Conservation (phyloP, 2,329 filamentous ascomycete genomes). For the Magnaporthales sp. region DNA sequence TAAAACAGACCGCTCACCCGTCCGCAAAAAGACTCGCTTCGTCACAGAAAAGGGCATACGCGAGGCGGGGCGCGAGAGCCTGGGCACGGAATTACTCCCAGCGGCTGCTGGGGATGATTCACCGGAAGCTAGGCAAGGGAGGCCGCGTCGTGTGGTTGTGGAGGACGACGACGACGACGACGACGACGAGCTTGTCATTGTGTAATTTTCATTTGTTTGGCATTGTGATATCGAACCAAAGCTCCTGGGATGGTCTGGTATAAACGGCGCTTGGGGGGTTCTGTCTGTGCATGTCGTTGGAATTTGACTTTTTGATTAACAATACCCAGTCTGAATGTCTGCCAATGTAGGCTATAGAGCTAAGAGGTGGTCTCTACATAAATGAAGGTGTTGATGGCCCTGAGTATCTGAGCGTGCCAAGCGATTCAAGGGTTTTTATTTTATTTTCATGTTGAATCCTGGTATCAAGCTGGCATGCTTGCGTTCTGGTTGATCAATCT, state of each 20-base stretch:
- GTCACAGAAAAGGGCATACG: slow-evolving; percentile 69
- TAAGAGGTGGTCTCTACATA: background rate
- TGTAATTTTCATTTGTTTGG: slow-evolving; percentile 16
- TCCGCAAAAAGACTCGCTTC: slow-evolving; percentile 69
- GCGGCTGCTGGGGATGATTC: slow-evolving; percentile 1
- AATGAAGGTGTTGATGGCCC: background rate
- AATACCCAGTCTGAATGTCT: background rate
- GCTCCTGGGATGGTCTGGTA: background rate
- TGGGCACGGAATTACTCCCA: slow-evolving; percentile 41
- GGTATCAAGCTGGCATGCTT: too few relatives aligned
- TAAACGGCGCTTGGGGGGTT: background rate
- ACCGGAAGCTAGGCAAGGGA: background rate
- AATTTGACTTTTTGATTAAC: background rate
- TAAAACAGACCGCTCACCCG: slow-evolving; percentile 29
- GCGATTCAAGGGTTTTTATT: background rate
- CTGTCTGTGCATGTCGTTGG: background rate
- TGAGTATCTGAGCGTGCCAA: background rate
- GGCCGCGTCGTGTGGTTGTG: slow-evolving; percentile 23
- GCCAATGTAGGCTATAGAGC: background rate
- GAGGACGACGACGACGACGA: slow-evolving; percentile 34
- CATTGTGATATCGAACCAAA: background rate
- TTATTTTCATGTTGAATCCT: too few relatives aligned
- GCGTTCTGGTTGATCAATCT: too few relatives aligned
- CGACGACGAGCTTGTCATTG: slow-evolving; percentile 39
- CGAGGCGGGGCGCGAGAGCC: slow-evolving; percentile 66